Evolutionary conservation across 1,284 basidiomycete species (phyloP), one percentile per base, ranked within the genome.

Genomic region (Ganoderma resinaceum): DNA sequence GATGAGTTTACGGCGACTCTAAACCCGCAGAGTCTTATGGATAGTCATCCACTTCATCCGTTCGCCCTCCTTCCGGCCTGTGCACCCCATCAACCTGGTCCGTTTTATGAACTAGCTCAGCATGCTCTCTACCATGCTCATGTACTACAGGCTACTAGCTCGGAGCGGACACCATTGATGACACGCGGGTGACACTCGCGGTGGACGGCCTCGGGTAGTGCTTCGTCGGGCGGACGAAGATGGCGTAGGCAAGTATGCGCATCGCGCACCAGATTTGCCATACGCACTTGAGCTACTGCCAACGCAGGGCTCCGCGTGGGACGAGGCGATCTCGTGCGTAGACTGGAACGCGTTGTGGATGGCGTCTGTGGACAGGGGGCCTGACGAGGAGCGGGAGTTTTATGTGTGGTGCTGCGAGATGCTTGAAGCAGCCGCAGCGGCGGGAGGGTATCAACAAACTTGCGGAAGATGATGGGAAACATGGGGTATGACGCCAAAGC

Each of bases 281-380:
- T 55, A 60, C 61, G 40, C 65, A 68, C 43, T 46, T 61, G 8
- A 55, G 67, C 49, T 70, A 62, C 63, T 72, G 71, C 65, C 46
- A 59, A 20, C 74, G 61, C 70, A 76, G 9, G 74, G 72, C 23
- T 69, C 76, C 52, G 75, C 73, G 43, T 74, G 72, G 35, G 76
- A 77, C 63, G 71, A 70, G 26, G 66, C 68, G 43, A 58, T 68
- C 46, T 70, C 66, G 63, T 66, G 63, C 59, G 60, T 72, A 42
- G 68, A 70, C 57, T 72, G 68, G 68, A 65, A 64, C 61, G 65
- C 68, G 66, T 46, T 65, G 62, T 72, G 71, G 68, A 62, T 62
- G 57, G 68, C 57, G 62, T 67, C 66, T 40, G 68, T 72, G 42
- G 71, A 72, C 60, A 59, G 66, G 29, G 59, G 68, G 42, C 37